Conservation (phyloP, 768 basidiomycete genomes). For the Lyophyllum decastes region DNA sequence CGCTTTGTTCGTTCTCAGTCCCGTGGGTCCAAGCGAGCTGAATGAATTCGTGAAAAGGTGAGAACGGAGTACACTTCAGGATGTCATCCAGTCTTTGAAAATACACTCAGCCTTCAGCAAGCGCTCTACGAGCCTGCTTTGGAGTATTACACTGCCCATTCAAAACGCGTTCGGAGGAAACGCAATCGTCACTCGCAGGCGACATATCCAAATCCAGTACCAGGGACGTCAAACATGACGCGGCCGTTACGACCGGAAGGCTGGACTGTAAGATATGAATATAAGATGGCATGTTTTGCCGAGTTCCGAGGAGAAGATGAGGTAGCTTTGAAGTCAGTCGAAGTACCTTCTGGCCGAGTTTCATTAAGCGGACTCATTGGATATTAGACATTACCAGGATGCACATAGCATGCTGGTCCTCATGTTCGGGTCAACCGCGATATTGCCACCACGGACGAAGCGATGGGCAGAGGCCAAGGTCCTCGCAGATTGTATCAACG, state of each 20-base stretch:
- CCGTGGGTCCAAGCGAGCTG: constrained; percentile 84
- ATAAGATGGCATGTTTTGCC: constrained; percentile 96
- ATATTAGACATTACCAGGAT: constrained; percentile 86
- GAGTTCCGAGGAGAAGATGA: constrained; percentile 94
- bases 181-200: constrained; percentile 77
- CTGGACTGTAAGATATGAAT: constrained; percentile 96
- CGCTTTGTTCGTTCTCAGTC: constrained; percentile 91
- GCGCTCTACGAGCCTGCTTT: constrained; percentile 87
- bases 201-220: constrained; percentile 51
- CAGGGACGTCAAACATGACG: constrained; percentile 42
- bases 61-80: background rate
- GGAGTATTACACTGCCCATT: constrained; percentile 93
- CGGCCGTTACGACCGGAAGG: constrained; percentile 80
- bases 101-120: constrained; percentile 68
- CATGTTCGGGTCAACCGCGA: constrained; percentile 88
- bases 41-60: constrained; percentile 88
- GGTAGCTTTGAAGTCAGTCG: constrained; percentile 82
- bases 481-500: constrained; percentile 87
- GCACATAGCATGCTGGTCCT: constrained; percentile 81
- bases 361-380: constrained; percentile 11
- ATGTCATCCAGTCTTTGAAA: background rate
- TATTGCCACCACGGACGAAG: constrained; percentile 90
- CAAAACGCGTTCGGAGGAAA: constrained; percentile 89
- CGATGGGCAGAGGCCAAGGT: constrained; percentile 99
- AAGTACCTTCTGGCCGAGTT: constrained; percentile 8